phyloP scores from a whole-genome alignment of 2,329 filamentous ascomycete species.

The Calonectria multiphialidica region DNA sequence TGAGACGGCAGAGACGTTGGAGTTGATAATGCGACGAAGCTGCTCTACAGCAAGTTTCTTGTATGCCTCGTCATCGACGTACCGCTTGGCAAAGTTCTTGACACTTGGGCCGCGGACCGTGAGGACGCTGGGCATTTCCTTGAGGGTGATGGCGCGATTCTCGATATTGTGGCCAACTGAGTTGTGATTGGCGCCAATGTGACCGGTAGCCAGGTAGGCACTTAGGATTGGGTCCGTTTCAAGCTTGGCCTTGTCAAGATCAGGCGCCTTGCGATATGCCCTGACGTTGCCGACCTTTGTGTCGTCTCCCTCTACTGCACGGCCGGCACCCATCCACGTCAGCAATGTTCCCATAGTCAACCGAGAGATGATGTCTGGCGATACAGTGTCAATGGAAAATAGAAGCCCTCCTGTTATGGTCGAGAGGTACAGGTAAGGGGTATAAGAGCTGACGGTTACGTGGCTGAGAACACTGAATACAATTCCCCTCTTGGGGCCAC shows the following conservation, averaged over 20 bases:
- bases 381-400: slow-evolving; percentile 45
- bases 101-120: slow-evolving; percentile 38
- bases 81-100: slow-evolving; percentile 55
- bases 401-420: slow-evolving; percentile 56
- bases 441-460: slow-evolving; percentile 32
- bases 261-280: slow-evolving; percentile 23
- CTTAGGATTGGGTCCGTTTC: slow-evolving; percentile 2
- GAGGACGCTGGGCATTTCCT: slow-evolving; percentile 41
- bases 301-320: slow-evolving; percentile 21
- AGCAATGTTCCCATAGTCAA: slow-evolving; percentile 50
- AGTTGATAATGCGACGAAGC: slow-evolving; percentile 56
- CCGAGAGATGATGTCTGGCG: slow-evolving; percentile 51
- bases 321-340: slow-evolving; percentile 37
- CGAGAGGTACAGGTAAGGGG: slow-evolving; percentile 56
- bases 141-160: slow-evolving; percentile 27
- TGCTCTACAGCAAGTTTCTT: slow-evolving; percentile 52
- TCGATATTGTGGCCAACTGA: background rate
- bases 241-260: slow-evolving; percentile 26
- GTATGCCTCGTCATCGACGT: slow-evolving; percentile 53
- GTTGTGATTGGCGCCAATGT: background rate
- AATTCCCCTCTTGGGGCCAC: slow-evolving; percentile 52
- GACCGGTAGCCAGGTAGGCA: slow-evolving; percentile 12
- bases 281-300: slow-evolving; percentile 21
- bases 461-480: slow-evolving; percentile 57
- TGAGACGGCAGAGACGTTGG: slow-evolving; percentile 57